Evolutionary conservation across 495 filamentous ascomycete species (phyloP), one percentile per base, ranked within the genome.

Genomic region (Parathielavia hyrcaniae): DNA sequence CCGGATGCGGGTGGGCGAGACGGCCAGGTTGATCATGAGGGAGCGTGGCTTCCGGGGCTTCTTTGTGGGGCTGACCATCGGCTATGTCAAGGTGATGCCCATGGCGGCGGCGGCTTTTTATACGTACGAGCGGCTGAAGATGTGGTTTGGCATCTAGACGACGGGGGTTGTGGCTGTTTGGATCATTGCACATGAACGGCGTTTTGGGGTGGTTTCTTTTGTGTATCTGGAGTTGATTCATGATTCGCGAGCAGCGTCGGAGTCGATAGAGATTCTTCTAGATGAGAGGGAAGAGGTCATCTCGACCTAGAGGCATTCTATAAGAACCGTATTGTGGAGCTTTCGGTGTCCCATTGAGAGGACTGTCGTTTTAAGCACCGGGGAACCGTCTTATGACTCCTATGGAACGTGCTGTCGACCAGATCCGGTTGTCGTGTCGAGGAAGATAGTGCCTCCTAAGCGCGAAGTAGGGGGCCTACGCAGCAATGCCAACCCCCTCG

Each of bases 71-170:
- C 72, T 98, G 69, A 88, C 86, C 5, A 97, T 98, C 68, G 93
- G 93, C 13, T 98, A 98, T 66, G 77, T 90, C 56, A 98, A 98
- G 75, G 83, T 98, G 55, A 76, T 97, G 53, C 93, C 93, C 3
- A 88, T 98, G 89, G 83, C 74, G 56, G 93, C 93, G 34, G 87
- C 86, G 44, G 85, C 84, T 67, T 85, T 86, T 67, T 86, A 78
- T 56, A 75, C 75, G 10, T 97, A 97, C 63, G 91, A 97, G 74
- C 78, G 91, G 64, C 72, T 84, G 59, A 96, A 92, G 76, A 81
- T 76, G 62, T 76, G 75, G 60, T 71, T 93, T 58, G 85, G 86
- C 40, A 91, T 93, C 57, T 91, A 80, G 69, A 67, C n/a, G 61
- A 63, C 39, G 44, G 41, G n/a, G 35, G 36, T 57, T 47, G 47